Conservation (phyloP, 495 filamentous ascomycete genomes). For the Podospora pseudopauciseta region DNA sequence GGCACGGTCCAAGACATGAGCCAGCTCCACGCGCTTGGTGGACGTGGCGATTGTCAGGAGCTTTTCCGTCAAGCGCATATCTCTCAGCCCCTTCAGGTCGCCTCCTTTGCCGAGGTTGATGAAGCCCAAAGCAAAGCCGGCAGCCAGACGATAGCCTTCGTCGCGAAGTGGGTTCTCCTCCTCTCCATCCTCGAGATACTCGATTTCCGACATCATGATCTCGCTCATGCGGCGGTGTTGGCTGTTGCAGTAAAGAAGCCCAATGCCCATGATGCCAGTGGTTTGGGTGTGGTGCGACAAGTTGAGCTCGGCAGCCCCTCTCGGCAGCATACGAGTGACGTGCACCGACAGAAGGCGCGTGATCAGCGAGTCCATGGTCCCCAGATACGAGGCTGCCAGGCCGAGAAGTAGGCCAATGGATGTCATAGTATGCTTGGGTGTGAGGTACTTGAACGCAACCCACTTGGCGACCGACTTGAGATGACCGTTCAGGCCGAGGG, state of each 20-base stretch:
- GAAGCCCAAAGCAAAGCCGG: slow-evolving; percentile 87
- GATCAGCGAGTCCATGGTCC: slow-evolving; percentile 93
- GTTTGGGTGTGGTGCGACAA: slow-evolving; percentile 92
- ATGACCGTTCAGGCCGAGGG: slow-evolving; percentile 92
- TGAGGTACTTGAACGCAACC: slow-evolving; percentile 98
- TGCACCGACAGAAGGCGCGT: slow-evolving; percentile 96
- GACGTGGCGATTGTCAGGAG: slow-evolving; percentile 79
- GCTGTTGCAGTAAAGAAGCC: slow-evolving; percentile 87
- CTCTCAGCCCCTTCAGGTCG: slow-evolving; percentile 82
- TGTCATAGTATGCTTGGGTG: slow-evolving; percentile 97
- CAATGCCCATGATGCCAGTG: slow-evolving; percentile 95
- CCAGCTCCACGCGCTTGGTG: slow-evolving; percentile 79
- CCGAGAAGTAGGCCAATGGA: slow-evolving; percentile 92
- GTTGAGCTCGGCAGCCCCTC: slow-evolving; percentile 89
- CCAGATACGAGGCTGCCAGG: slow-evolving; percentile 86
- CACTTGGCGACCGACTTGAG: slow-evolving; percentile 90
- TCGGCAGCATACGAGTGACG: slow-evolving; percentile 87
- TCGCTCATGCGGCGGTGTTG: slow-evolving; percentile 98
- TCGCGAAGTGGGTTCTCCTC: slow-evolving; percentile 77
- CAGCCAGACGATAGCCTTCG: slow-evolving; percentile 91
- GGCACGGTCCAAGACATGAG: slow-evolving; percentile 88
- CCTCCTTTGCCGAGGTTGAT: slow-evolving; percentile 92
- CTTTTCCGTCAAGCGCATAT: slow-evolving; percentile 90
- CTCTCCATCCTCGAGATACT: slow-evolving; percentile 68
- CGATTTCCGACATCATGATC: slow-evolving; percentile 96